Evolutionary conservation across 495 filamentous ascomycete genomes (phyloP).

Genomic region (Penicillium ucsense): DNA sequence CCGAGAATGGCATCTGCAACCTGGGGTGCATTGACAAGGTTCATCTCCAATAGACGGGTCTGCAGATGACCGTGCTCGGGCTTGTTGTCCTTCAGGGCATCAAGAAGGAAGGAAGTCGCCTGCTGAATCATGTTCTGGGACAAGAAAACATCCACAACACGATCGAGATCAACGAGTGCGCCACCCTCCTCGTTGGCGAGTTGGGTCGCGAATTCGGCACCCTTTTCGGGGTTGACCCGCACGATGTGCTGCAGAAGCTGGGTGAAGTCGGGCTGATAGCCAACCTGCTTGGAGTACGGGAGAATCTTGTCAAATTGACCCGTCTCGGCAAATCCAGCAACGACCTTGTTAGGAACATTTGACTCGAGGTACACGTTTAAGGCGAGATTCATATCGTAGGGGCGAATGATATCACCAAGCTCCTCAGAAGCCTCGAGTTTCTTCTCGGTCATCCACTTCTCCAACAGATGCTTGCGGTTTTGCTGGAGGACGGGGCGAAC

Average conservation of each 20-base stretch:
- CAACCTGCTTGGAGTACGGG: constrained; percentile 70
- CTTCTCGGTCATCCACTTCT: constrained; percentile 94
- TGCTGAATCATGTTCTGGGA: constrained; percentile 96
- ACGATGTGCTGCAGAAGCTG: constrained; percentile 86
- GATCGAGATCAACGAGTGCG: constrained; percentile 82
- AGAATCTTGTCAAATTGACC: constrained; percentile 95
- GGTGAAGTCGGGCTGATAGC: constrained; percentile 88
- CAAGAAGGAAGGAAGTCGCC: constrained; percentile 91
- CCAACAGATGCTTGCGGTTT: constrained; percentile 86
- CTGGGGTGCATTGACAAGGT: constrained; percentile 88
- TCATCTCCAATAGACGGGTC: constrained; percentile 95
- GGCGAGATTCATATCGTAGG: constrained; percentile 80
- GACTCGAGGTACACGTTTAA: constrained; percentile 79
- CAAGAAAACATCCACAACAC: constrained; percentile 94
- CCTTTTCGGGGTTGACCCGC: constrained; percentile 86
- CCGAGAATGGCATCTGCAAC: constrained; percentile 95
- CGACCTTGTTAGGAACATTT: constrained; percentile 81
- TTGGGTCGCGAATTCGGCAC: constrained; percentile 80
- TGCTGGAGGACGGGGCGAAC: constrained; percentile 86
- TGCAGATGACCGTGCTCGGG: constrained; percentile 90
- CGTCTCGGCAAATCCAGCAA: constrained; percentile 89
- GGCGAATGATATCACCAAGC: constrained; percentile 84
- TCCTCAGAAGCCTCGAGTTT: constrained; percentile 95
- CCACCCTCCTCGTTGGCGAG: constrained; percentile 81
- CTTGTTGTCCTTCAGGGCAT: constrained; percentile 86